These are phyloP conservation scores for Vitis rupestris DNA, from an alignment of 164 flowering plant species.

Conservation along the genomic window DNA sequence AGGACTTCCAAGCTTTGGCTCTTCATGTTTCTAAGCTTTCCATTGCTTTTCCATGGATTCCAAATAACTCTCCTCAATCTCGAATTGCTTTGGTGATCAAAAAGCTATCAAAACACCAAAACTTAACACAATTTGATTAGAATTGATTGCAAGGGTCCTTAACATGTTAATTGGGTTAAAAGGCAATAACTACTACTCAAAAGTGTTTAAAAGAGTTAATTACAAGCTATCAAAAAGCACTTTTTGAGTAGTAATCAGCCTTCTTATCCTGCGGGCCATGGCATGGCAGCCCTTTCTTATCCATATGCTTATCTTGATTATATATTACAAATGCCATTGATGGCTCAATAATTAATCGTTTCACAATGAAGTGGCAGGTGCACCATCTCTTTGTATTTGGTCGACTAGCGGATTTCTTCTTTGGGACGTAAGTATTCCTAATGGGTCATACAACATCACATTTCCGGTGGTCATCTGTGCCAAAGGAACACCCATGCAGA, in stretches of 20 bases:
- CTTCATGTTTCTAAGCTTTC: no score
- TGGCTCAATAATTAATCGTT: constrained; percentile 89
- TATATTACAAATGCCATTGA: constrained; percentile 86
- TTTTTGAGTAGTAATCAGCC: constrained; percentile 27
- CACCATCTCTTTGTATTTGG: constrained; percentile 96
- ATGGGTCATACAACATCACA: constrained; percentile 89
- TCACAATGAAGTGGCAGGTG: constrained; percentile 93
- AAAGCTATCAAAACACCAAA: no score
- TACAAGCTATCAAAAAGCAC: no score
- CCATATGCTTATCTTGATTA: constrained; percentile 87
- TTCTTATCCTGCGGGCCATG: constrained; percentile 91
- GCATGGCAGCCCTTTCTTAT: constrained; percentile 83
- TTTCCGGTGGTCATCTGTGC: constrained; percentile 91
- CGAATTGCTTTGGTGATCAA: no score
- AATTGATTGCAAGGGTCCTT: no score
- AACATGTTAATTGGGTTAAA: no score
- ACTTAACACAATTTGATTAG: no score
- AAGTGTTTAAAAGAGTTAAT: no score
- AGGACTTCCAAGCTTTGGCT: no score
- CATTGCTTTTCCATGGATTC: no score
- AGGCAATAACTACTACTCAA: no score
- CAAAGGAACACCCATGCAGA: constrained; percentile 98
- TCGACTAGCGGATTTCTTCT: constrained; percentile 82
- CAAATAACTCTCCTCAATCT: no score
- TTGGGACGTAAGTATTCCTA: constrained; percentile 65